Evolutionary conservation across 352 stramenopile genomes (phyloP), one percentile per base, ranked within the genome.

Genomic region (Globisporangium emineosum): DNA sequence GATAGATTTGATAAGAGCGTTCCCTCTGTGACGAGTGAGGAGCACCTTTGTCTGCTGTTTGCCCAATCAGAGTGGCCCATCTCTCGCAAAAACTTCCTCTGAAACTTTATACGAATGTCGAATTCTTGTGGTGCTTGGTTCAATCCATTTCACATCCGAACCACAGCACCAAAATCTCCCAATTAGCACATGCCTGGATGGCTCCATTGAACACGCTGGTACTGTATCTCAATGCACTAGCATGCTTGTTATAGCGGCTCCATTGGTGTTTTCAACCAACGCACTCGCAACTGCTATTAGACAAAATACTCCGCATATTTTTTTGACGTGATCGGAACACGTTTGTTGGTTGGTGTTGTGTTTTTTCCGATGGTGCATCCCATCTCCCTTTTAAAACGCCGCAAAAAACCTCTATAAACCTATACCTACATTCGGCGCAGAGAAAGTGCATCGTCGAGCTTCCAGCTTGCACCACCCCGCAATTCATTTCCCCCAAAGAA

Each of bases 71-170:
- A 47, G 40, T 2, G 13, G 17, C 40, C 40, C 40, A 47, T 47
- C 40, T 47, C 40, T 15, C 40, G 8, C 37, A 13, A 19, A 43
- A 43, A 43, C 8, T n/a, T 9, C 37, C 37, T 43, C 15, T 43
- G 37, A 43, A 3, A 43, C 19, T 43, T 43, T 43, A 43, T 43
- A 43, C 5, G 0, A 15, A 43, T 7, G 37, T n/a, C 37, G 9
- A 45, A n/a, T 45, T 45, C 37, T 45, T 45, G 37, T 45, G 37
- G 37, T 45, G 37, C 37, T 45, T 45, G 37, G 37, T 45, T 42
- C 35, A 42, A 42, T 19, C 13, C 35, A 19, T 42, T 42, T n/a
- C 35, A 42, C 35, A 13, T 42, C 35, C 35, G 35, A 42, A 42
- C 17, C 33, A 40, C 33, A 40, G 33, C 33, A 40, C 33, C 33